Evolutionary conservation across 495 filamentous ascomycete genomes (phyloP).

Genomic region (Hypoxylon fuscum): DNA sequence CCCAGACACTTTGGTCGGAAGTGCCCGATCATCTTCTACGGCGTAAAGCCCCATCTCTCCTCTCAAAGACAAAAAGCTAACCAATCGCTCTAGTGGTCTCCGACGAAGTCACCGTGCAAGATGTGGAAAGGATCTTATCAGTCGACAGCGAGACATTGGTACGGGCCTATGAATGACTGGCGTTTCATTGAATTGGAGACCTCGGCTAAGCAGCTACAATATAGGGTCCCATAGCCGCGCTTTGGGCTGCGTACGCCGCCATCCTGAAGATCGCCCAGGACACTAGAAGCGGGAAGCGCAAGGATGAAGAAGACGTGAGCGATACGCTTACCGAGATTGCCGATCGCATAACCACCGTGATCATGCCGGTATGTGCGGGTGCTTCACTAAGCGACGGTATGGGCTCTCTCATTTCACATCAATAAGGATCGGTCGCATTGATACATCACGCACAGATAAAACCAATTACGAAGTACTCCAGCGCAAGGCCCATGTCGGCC

Average conservation of each 20-base stretch:
- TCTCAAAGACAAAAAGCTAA: slow-evolving; percentile 5
- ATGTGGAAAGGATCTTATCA: slow-evolving; percentile 7
- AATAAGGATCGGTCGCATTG: background rate
- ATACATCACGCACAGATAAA: slow-evolving; percentile 16
- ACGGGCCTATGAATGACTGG: background rate
- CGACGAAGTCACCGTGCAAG: background rate
- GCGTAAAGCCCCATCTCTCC: slow-evolving; percentile 3
- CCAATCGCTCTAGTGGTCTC: slow-evolving; percentile 14
- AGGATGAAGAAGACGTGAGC: background rate
- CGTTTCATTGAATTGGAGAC: background rate
- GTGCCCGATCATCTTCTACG: slow-evolving; percentile 8
- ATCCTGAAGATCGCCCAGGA: slow-evolving; percentile 17
- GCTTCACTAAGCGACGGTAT: slow-evolving; percentile 35
- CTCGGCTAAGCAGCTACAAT: background rate
- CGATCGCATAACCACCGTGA: slow-evolving; percentile 26
- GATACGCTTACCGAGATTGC: slow-evolving; percentile 13
- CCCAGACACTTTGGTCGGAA: background rate
- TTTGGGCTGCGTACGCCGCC: slow-evolving; percentile 25
- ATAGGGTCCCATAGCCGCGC: slow-evolving; percentile 24
- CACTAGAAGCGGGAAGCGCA: background rate
- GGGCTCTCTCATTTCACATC: background rate
- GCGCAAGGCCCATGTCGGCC: slow-evolving; percentile 29
- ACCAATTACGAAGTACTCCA: slow-evolving; percentile 35
- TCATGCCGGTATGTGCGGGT: slow-evolving; percentile 29
- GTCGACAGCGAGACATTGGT: slow-evolving; percentile 1